Base-by-base conservation (phyloP, 2,329 filamentous ascomycete species). In the Penicillium expansum region DNA sequence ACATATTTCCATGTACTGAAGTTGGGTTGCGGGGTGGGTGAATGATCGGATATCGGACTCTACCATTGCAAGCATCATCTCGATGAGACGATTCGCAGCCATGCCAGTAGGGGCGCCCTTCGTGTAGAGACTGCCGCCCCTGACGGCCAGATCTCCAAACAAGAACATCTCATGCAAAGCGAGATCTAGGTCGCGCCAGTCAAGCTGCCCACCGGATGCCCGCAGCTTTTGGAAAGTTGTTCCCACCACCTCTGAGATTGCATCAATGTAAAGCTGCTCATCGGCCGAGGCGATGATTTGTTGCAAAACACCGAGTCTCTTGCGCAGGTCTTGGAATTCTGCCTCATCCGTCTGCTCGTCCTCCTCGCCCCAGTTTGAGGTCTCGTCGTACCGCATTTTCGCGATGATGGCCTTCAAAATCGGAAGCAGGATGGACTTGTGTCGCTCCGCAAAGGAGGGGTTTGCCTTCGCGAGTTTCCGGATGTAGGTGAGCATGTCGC, bases 1-100 rank as follows among this genome's bases (percentile, higher is more conserved):
- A 73, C 92, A 96, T 35, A 96, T 96, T 74, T 99, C 94, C 92
- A 99, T 97, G 71, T 96, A 99, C 76, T 97, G 92, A 22, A 99
- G 81, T 62, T 97, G 86, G 50, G 97, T 92, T 16, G 92, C 91
- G 1, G 94, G 93, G 71, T 97, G 94, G 16, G 88, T 86, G 74
- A 93, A 95, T 42, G 83, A 88, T 57, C 91, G 88, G 64, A 97
- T 89, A 64, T 90, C 91, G 63, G 91, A 96, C 72, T 94, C 88
- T 53, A 97, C 89, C 90, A 99, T 93, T 77, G 91, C 92, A 66
- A 86, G 83, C 90, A 99, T 96, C 90, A 99, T 96, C 58, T 87
- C 87, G 57, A 92, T 85, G 56, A 99, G 80, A 62, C 90, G 86
- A 73, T 93, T 89, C 6, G 91, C 87, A 47, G 92, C 92, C 42